These are phyloP conservation scores for Calocera cornea DNA, from an alignment of 768 basidiomycete species.

Conservation along the genomic window DNA sequence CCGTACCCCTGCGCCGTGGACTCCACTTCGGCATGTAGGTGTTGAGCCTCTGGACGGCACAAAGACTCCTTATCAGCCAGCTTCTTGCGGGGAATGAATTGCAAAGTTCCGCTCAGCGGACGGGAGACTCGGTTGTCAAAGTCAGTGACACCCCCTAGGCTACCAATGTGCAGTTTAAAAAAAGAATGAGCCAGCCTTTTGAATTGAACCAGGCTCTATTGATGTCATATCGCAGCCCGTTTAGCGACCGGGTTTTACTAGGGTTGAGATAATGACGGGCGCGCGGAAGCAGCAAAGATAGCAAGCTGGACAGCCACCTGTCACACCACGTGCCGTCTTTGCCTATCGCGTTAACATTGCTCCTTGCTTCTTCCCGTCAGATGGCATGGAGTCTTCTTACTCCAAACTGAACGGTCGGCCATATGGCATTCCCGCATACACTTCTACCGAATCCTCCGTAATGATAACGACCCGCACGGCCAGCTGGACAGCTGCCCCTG, in stretches of 20 bases:
- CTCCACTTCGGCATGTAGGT: neutral
- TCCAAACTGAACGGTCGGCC: neutral
- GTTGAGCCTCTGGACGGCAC: too few relatives aligned
- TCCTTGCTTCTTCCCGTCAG: neutral
- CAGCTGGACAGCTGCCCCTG: neutral
- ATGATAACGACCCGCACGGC: neutral
- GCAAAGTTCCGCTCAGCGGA: neutral
- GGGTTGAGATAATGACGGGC: neutral
- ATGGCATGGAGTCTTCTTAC: neutral
- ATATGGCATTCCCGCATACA: neutral
- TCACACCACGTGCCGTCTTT: neutral
- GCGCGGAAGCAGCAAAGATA: neutral
- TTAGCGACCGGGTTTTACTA: neutral
- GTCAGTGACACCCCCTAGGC: neutral
- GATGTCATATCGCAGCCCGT: neutral
- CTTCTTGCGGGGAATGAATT: neutral
- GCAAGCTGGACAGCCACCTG: neutral
- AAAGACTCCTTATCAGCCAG: neutral
- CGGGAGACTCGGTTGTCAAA: too few relatives aligned
- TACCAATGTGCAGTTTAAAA: neutral
- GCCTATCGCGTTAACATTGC: neutral
- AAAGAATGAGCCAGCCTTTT: neutral
- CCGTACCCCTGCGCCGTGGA: neutral
- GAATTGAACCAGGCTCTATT: neutral
- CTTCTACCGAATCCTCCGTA: neutral